Evolutionary conservation across 495 filamentous ascomycete species (phyloP), one percentile per base, ranked within the genome.

Genomic region (Penicillium coprophilum): DNA sequence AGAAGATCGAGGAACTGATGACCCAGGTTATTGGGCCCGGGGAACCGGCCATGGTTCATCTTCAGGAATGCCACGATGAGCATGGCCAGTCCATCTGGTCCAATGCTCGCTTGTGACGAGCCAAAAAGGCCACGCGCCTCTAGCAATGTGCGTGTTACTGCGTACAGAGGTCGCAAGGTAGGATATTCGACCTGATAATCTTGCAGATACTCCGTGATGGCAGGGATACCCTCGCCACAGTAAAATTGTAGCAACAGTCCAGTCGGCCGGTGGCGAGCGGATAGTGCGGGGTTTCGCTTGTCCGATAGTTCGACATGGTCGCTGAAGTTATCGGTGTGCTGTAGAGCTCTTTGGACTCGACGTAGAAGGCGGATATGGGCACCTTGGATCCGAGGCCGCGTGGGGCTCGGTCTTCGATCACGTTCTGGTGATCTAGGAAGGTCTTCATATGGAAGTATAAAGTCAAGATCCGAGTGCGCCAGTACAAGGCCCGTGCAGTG

Each of bases 41-140:
- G 51, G 38, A 73, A 72, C 2, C 69, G 68, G 21, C 67, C 71
- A 45, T 71, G 70, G 31, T 66, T 73, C 50, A 68, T 59, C 56
- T 78, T 80, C 11, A 85, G 59, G 41, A 78, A 78, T 2, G 79
- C 80, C 13, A 81, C 79, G n/a, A 85, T 57, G 60, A 86, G 79
- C 64, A 85, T 77, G 50, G 83, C 66, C 13, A 87, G 65, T 6
- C 72, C 65, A 58, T 84, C 80, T 2, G 78, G 68, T 4, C 74
- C 73, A 10, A 86, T 56, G 6, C 80, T 79, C 15, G 75, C 71
- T 6, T 64, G 49, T 50, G 66, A 65, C 23, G 72, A 62, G 15
- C 80, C 76, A 24, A 74, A 75, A 7, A 87, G 59, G 43, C 68
- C 66, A 30, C 75, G 74, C 5, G 77, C 64, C 46, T 81, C 72